These are phyloP conservation scores for Chalara sp. DNA, from an alignment of 2,329 filamentous ascomycete genomes.

Conservation along the genomic window DNA sequence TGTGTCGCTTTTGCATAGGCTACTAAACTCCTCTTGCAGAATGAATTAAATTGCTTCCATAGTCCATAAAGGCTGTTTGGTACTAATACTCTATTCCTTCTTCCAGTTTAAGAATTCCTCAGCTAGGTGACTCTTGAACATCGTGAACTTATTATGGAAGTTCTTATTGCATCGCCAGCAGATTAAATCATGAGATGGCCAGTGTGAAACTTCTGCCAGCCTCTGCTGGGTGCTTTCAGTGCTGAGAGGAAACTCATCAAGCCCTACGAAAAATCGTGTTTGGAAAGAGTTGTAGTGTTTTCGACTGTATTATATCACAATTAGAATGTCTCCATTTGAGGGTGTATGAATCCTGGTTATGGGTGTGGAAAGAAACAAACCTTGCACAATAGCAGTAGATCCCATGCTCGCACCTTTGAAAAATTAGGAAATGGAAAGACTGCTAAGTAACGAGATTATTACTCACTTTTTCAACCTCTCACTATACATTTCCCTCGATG, in stretches of 20 bases:
- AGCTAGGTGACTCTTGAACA: constrained; percentile 68
- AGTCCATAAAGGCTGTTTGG: too few relatives aligned
- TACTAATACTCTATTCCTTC: constrained; percentile 36
- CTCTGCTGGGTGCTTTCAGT: constrained; percentile 53
- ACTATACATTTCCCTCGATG: constrained; percentile 74
- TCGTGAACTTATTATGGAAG: constrained; percentile 69
- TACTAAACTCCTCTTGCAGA: too few relatives aligned
- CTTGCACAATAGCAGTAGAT: too few relatives aligned
- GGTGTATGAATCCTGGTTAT: too few relatives aligned
- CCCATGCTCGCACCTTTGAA: too few relatives aligned
- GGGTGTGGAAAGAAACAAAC: too few relatives aligned
- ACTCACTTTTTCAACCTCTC: constrained; percentile 57
- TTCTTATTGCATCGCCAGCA: constrained; percentile 80
- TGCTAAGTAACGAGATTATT: background rate
- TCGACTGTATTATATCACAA: constrained; percentile 26
- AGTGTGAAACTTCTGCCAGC: constrained; percentile 47
- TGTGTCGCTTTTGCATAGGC: too few relatives aligned
- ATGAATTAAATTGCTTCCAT: too few relatives aligned
- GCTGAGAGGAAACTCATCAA: constrained; percentile 74
- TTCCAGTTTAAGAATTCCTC: constrained; percentile 74
- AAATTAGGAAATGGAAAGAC: background rate
- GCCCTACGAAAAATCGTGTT: constrained; percentile 72
- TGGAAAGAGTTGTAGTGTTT: constrained; percentile 93
- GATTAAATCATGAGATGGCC: constrained; percentile 56
- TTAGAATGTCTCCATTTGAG: too few relatives aligned